Base-by-base conservation (phyloP, 176 grass and related monocot genomes). In the Triticum aestivum region DNA sequence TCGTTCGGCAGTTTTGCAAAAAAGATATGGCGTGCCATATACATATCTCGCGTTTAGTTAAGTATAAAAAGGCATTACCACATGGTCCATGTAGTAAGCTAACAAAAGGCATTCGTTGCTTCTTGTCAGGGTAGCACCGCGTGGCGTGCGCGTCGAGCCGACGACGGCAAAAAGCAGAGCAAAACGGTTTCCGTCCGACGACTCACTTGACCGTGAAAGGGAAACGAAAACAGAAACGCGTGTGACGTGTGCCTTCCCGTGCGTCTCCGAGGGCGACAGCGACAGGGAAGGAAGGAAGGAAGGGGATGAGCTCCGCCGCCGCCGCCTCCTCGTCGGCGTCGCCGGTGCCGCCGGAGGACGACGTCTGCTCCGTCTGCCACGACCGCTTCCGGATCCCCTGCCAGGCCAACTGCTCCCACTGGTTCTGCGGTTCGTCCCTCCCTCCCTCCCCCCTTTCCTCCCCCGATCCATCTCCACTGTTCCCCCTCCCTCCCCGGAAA, bases 341-440 rank as follows among this genome's bases (percentile, higher is more conserved):
- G 86, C 80, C 92, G 52, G 85, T 79, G 73, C 93, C 96, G 75
- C 96, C 93, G 69, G 93, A 91, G 79, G 92, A 98, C 74, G 96
- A 98, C 78, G 68, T 89, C 58, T 98, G 96, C 86, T 94, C 93
- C 24, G 86, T 98, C 49, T 98, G 96, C 89, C 96, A 95, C 69
- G 93, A 98, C 45, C 61, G 87, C 82, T 98, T 98, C 78, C 83
- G 86, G 56, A 83, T 91, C 62, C 91, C 96, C 4, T 95, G 91
- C 81, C 96, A 98, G 87, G 96, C 93, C 37, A 98, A 98, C 80
- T 98, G 96, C 85, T 95, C 93, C 89, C 96, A 98, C 85, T 98
- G 93, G 96, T 98, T 98, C 90, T 98, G 96, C 56, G 96, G 96
- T 92, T 87, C 32, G 86, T 51, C 17, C n/a, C 32, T 49, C 61